phyloP scores from a whole-genome alignment of 495 filamentous ascomycete species.

The Xanthoparmelia taractica region DNA sequence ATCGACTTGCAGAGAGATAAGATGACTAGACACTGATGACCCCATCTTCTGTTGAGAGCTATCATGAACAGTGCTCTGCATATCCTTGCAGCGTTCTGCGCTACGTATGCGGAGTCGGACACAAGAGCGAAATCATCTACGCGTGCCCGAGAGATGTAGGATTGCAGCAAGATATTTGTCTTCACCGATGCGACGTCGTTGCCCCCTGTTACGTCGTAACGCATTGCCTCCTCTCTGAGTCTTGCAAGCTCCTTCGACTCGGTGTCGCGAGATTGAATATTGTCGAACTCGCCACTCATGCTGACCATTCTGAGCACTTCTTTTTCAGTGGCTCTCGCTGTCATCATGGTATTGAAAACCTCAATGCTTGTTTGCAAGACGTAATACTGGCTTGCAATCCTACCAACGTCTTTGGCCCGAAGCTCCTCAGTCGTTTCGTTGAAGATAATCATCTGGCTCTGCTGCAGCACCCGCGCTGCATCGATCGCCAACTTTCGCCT shows the following conservation, averaged over 20 bases:
- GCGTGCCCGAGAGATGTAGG: slow-evolving; percentile 83
- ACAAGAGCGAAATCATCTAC: slow-evolving; percentile 88
- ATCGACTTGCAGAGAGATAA: slow-evolving; percentile 90
- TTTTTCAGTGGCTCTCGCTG: slow-evolving; percentile 67
- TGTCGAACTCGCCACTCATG: slow-evolving; percentile 93
- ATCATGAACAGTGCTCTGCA: slow-evolving; percentile 96
- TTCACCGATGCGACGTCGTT: slow-evolving; percentile 78
- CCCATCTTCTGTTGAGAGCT: slow-evolving; percentile 88
- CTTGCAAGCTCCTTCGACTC: slow-evolving; percentile 71
- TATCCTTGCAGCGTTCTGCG: slow-evolving; percentile 90
- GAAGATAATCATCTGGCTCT: slow-evolving; percentile 98
- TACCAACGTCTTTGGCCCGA: slow-evolving; percentile 83
- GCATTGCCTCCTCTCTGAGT: slow-evolving; percentile 56
- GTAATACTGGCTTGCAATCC: slow-evolving; percentile 96
- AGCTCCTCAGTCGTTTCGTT: slow-evolving; percentile 89
- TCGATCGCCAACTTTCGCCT: slow-evolving; percentile 76
- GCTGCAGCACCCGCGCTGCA: slow-evolving; percentile 74
- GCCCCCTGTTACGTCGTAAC: slow-evolving; percentile 65
- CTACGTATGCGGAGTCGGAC: slow-evolving; percentile 88
- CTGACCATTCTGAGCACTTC: slow-evolving; percentile 92
- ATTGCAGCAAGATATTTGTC: slow-evolving; percentile 90
- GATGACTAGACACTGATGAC: slow-evolving; percentile 83
- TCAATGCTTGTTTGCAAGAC: slow-evolving; percentile 87
- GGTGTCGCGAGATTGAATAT: slow-evolving; percentile 83
- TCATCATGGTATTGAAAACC: slow-evolving; percentile 92